A percentile compares a stretch with the other conserved stretches of the same genome.
These are phyloP conservation scores for Calonectria hongkongensis DNA, from an alignment of 2,329 filamentous ascomycete species.

Conservation along the genomic window DNA sequence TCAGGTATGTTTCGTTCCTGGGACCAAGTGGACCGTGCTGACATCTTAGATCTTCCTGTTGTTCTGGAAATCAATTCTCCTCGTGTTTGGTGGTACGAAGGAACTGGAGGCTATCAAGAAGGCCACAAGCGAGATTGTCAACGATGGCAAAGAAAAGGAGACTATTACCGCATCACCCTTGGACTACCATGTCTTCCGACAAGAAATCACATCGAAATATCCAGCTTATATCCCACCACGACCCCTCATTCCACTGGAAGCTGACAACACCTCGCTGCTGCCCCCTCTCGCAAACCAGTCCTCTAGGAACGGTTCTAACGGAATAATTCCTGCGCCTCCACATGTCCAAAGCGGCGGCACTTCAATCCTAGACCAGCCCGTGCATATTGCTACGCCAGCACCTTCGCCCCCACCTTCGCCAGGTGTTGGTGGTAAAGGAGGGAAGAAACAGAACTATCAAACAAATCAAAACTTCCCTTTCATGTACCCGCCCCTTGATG, in stretches of 20 bases:
- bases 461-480: conserved; percentile 99
- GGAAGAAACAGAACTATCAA: conserved; percentile 99
- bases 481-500: conserved; percentile 94
- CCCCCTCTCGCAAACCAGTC: conserved; percentile 88
- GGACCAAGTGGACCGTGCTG: conserved; percentile 38
- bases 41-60: conserved; percentile 81
- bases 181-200: conserved; percentile 96
- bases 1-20: conserved; percentile 67
- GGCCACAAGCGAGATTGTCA: conserved; percentile 77
- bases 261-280: conserved; percentile 92
- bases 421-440: conserved; percentile 88
- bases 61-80: conserved; percentile 92
- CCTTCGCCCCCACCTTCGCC: conserved; percentile 97
- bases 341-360: conserved; percentile 75
- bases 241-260: conserved; percentile 87
- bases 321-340: conserved; percentile 75
- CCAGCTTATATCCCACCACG: conserved; percentile 95
- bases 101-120: conserved; percentile 85
- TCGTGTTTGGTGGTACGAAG: conserved; percentile 87
- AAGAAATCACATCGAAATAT: conserved; percentile 98
- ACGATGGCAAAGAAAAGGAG: conserved; percentile 80
- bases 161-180: conserved; percentile 94
- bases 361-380: conserved; percentile 95
- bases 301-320: conserved; percentile 75
- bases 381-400: conserved; percentile 98